Percentiles rank a stretch among this genome's conserved stretches.
Evolutionary conservation across 2,329 filamentous ascomycete genomes (phyloP).

Genomic region (Fusarium sp.): DNA sequence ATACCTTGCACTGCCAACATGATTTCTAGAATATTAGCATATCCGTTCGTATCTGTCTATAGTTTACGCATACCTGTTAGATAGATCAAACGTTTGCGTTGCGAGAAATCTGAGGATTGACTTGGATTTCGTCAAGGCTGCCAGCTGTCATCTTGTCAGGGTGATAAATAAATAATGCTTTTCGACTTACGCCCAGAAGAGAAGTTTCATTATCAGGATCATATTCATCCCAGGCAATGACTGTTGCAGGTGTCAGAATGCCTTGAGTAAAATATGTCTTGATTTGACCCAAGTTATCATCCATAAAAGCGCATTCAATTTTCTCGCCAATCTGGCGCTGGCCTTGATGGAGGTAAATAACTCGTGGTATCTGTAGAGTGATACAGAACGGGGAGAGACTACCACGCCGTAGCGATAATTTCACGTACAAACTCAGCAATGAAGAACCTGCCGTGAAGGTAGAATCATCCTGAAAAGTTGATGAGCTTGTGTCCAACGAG

Average conservation of each 20-base stretch:
- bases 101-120: not conserved
- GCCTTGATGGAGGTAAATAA: not conserved
- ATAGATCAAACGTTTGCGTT: not conserved
- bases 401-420: not conserved
- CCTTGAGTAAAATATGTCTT: not conserved
- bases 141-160: not conserved
- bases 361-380: not conserved
- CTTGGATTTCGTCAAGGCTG: not conserved
- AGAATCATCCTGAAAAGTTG: not conserved
- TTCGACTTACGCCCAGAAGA: not conserved
- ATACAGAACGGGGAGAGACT: not conserved
- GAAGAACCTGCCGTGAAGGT: not conserved
- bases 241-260: not conserved
- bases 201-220: not conserved
- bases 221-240: not conserved
- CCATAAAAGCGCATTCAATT: fast-evolving
- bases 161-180: fast-evolving
- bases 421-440: not conserved
- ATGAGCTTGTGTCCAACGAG: fast-evolving
- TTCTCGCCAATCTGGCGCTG: not conserved
- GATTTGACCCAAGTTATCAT: not conserved
- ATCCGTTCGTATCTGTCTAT: too few species aligned
- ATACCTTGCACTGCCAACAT: not conserved
- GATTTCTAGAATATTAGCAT: not conserved
- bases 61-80: not conserved